These are phyloP conservation scores for Colletotrichum sp. DNA, from an alignment of 2,329 filamentous ascomycete genomes.

Conservation along the genomic window DNA sequence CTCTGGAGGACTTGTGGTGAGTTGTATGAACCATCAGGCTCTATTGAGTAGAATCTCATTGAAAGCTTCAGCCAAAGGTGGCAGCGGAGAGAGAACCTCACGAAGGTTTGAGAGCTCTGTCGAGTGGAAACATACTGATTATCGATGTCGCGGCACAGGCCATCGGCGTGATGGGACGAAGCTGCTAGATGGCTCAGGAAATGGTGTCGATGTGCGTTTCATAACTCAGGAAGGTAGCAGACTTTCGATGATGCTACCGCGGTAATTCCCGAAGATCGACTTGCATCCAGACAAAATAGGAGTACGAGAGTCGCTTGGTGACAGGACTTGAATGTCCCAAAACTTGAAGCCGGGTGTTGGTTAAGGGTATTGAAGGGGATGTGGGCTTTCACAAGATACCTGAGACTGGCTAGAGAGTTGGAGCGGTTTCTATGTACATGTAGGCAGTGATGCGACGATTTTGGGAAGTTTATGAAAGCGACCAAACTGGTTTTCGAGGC, in stretches of 20 bases:
- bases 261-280: neutral
- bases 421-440: neutral
- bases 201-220: accelerated
- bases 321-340: neutral
- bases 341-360: neutral
- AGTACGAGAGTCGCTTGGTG: neutral
- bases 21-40: accelerated
- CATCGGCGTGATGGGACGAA: neutral
- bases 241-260: neutral
- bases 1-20: neutral
- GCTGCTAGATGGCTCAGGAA: neutral
- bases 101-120: accelerated
- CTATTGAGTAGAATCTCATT: neutral
- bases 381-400: accelerated
- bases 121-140: neutral
- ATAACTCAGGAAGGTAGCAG: neutral
- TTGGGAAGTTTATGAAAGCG: neutral
- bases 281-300: neutral
- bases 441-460: neutral
- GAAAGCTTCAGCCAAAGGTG: neutral
- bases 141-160: neutral
- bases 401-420: neutral
- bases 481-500: accelerated
- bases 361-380: accelerated
- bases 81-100: accelerated